Conservation (phyloP, 2,329 filamentous ascomycete species). For the Fusarium virguliforme region DNA sequence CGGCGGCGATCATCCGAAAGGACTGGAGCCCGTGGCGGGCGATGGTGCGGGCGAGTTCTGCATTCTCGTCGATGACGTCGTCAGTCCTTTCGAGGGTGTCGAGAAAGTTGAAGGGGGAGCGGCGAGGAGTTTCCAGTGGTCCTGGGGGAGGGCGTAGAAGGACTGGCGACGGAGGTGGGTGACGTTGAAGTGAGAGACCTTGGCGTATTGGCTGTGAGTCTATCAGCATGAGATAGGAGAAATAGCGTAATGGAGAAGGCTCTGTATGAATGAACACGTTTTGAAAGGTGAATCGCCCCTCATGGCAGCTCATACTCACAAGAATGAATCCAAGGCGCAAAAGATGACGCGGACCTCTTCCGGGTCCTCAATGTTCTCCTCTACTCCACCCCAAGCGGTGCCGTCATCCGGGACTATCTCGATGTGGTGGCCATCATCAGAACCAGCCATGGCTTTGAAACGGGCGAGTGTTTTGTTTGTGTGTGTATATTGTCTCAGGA, state of each 20-base stretch:
- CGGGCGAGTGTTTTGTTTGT: constrained; percentile 20
- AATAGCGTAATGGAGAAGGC: neutral
- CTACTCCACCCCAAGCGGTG: constrained; percentile 72
- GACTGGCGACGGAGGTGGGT: constrained; percentile 92
- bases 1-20: constrained; percentile 70
- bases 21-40: constrained; percentile 77
- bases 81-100: constrained; percentile 86
- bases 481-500: constrained; percentile 23
- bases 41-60: constrained; percentile 85
- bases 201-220: constrained; percentile 81
- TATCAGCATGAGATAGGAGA: constrained; percentile 31
- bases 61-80: constrained; percentile 90
- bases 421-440: constrained; percentile 42
- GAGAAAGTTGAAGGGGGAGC: constrained; percentile 84
- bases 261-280: neutral
- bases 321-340: constrained; percentile 88
- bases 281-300: constrained; percentile 21
- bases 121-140: constrained; percentile 88
- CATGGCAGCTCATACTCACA: constrained; percentile 45
- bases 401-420: constrained; percentile 55
- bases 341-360: constrained; percentile 88
- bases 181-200: constrained; percentile 88
- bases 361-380: constrained; percentile 78
- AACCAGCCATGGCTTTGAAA: constrained; percentile 39
- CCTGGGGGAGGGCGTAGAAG: constrained; percentile 90